phyloP scores from a whole-genome alignment of 495 filamentous ascomycete species.

The Tuber brumale region DNA sequence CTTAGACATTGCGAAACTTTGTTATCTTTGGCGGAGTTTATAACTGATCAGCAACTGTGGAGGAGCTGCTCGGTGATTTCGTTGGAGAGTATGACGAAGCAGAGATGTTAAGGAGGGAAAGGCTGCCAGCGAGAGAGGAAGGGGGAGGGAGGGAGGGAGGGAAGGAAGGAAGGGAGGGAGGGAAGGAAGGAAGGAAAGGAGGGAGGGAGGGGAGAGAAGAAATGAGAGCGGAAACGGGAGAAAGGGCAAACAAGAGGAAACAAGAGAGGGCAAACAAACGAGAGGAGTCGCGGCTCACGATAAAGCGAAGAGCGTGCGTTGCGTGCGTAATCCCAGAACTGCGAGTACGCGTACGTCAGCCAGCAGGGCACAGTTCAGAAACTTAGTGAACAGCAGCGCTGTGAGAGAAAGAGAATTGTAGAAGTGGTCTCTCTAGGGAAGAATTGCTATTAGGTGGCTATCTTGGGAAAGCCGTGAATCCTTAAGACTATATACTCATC shows the following conservation, averaged over 20 bases:
- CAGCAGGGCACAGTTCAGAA: not conserved
- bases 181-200: not conserved
- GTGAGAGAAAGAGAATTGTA: not conserved
- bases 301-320: not conserved
- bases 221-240: not conserved
- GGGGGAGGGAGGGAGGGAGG: not conserved
- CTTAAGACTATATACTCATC: not conserved
- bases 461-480: not conserved
- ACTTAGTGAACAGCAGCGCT: not conserved
- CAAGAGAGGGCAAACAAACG: not conserved
- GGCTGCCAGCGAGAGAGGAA: not conserved
- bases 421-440: not conserved
- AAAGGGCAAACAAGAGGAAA: not conserved
- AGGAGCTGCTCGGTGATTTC: not conserved
- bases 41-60: not conserved
- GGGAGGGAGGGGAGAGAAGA: not conserved
- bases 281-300: not conserved
- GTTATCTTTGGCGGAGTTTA: not conserved
- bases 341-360: not conserved
- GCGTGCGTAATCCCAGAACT: not conserved
- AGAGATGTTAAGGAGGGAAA: not conserved
- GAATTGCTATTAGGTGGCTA: not conserved
- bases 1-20: conserved; percentile 11
- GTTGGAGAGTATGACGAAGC: not conserved
- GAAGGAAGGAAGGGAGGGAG: too few species aligned